A percentile compares a stretch with the other conserved stretches of the same genome.
Evolutionary conservation across 208 protist species (phyloP).

Genomic region (Leishmania turanica): DNA sequence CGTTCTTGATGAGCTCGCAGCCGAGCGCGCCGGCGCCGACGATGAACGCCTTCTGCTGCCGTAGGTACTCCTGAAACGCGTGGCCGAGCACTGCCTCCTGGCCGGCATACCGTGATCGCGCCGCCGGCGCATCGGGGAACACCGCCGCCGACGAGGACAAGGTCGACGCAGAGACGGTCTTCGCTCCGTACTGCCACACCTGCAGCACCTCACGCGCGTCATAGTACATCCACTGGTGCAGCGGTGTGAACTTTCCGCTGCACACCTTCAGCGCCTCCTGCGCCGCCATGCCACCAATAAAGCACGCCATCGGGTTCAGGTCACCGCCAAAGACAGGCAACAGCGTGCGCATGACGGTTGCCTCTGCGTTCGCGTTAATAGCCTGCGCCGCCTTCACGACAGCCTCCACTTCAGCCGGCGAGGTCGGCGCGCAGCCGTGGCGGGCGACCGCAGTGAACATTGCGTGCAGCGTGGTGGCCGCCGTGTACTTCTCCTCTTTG

Average conservation of each 20-base stretch:
- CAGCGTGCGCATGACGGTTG: slow-evolving; percentile 39
- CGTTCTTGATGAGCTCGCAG: slow-evolving; percentile 99
- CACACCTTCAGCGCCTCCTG: slow-evolving; percentile 97
- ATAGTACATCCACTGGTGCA: slow-evolving; percentile 97
- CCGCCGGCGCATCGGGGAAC: slow-evolving; percentile 13
- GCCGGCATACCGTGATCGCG: slow-evolving; percentile 90
- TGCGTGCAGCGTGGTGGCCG: slow-evolving; percentile 71
- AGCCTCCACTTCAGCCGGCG: slow-evolving; percentile 38
- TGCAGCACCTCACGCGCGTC: slow-evolving; percentile 93
- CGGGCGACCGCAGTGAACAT: slow-evolving; percentile 76
- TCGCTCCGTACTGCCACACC: slow-evolving; percentile 35
- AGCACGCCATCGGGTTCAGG: slow-evolving; percentile 92
- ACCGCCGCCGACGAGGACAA: not conserved
- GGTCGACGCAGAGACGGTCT: slow-evolving; percentile 2
- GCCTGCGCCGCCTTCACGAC: slow-evolving; percentile 38
- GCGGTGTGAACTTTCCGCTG: slow-evolving; percentile 96
- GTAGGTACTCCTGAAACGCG: slow-evolving; percentile 86
- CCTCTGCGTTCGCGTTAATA: slow-evolving; percentile 32
- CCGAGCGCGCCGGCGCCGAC: slow-evolving; percentile 98
- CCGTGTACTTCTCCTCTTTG: slow-evolving; percentile 78
- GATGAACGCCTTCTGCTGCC: slow-evolving; percentile 89
- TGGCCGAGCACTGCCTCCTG: slow-evolving; percentile 96
- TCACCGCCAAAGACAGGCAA: slow-evolving; percentile 71
- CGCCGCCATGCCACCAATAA: slow-evolving; percentile 94
- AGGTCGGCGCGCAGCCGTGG: slow-evolving; percentile 24